Evolutionary conservation across 2,329 filamentous ascomycete species (phyloP).

Genomic region (Fusarium guadeloupense): DNA sequence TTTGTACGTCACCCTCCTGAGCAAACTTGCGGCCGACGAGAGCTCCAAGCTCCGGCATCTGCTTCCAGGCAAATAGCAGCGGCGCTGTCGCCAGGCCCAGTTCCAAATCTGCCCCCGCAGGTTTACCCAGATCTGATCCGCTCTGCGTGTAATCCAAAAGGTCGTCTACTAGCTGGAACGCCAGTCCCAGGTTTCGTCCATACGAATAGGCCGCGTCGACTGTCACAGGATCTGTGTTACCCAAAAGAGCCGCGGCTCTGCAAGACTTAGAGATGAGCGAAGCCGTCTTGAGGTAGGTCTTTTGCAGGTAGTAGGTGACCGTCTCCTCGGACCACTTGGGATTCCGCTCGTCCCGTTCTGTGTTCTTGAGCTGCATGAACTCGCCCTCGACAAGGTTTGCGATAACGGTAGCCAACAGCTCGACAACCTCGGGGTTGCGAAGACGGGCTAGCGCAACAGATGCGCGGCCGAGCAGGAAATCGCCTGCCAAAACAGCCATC

Average conservation of each 20-base stretch:
- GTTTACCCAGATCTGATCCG: slow-evolving; percentile 88
- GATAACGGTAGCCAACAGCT: slow-evolving; percentile 94
- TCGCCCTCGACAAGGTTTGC: slow-evolving; percentile 98
- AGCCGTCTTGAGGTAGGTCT: slow-evolving; percentile 97
- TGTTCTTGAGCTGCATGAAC: slow-evolving; percentile 99
- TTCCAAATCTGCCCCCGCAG: slow-evolving; percentile 92
- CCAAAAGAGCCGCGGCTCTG: slow-evolving; percentile 86
- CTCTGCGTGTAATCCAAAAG: slow-evolving; percentile 96
- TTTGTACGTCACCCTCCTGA: slow-evolving; percentile 82
- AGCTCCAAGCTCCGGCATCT: slow-evolving; percentile 82
- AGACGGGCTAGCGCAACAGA: slow-evolving; percentile 92
- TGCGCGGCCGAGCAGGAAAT: slow-evolving; percentile 91
- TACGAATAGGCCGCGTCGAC: slow-evolving; percentile 93
- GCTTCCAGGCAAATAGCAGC: slow-evolving; percentile 94
- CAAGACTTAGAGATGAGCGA: slow-evolving; percentile 97
- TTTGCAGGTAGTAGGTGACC: slow-evolving; percentile 92
- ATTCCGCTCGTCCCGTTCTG: slow-evolving; percentile 83
- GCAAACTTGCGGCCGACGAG: slow-evolving; percentile 93
- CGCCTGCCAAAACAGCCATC: slow-evolving; percentile 97
- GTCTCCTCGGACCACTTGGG: slow-evolving; percentile 89
- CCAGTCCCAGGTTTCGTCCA: slow-evolving; percentile 90
- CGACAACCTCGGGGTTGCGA: slow-evolving; percentile 91
- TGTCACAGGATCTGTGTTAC: slow-evolving; percentile 77
- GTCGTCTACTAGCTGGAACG: slow-evolving; percentile 97
- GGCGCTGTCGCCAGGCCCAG: slow-evolving; percentile 93